Evolutionary conservation across 2,329 filamentous ascomycete species (phyloP).

Genomic region (Xylogone sp.): DNA sequence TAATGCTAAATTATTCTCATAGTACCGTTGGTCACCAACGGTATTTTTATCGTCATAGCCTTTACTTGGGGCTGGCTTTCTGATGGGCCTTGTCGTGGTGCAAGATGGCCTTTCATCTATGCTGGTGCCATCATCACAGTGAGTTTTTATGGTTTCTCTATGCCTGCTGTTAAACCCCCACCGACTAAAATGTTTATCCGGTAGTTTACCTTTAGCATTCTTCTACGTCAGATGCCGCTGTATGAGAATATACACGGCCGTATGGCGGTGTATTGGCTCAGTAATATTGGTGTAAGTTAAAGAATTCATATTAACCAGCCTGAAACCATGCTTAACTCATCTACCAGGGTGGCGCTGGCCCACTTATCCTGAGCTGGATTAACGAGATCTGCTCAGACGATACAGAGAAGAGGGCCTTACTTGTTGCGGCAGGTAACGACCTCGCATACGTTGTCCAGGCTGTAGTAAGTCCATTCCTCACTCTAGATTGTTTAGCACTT

Average conservation of each 20-base stretch:
- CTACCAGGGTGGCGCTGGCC: conserved; percentile 29
- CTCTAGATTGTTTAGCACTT: neutral
- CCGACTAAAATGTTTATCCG: no score
- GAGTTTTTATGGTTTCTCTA: conserved; percentile 6
- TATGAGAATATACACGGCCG: conserved; percentile 32
- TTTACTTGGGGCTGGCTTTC: conserved; percentile 34
- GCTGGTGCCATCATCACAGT: conserved; percentile 32
- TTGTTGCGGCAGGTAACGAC: conserved; percentile 29
- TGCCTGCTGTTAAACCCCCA: no score
- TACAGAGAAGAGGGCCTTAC: conserved; percentile 27
- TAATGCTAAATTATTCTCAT: neutral
- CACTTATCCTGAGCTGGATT: conserved; percentile 34
- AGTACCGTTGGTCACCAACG: conserved; percentile 29
- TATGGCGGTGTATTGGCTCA: conserved; percentile 35
- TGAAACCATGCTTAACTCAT: neutral
- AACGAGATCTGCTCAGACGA: conserved; percentile 30
- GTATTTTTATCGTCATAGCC: conserved; percentile 32
- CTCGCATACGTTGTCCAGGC: conserved; percentile 31
- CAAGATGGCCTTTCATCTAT: conserved; percentile 36
- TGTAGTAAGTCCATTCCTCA: conserved; percentile 20
- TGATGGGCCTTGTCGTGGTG: conserved; percentile 29
- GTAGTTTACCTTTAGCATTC: conserved; percentile 29
- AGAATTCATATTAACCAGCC: neutral
- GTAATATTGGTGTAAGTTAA: conserved; percentile 31
- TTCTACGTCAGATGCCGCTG: conserved; percentile 32